Conservation (phyloP, 768 basidiomycete species). For the Nidula microcarpa region DNA sequence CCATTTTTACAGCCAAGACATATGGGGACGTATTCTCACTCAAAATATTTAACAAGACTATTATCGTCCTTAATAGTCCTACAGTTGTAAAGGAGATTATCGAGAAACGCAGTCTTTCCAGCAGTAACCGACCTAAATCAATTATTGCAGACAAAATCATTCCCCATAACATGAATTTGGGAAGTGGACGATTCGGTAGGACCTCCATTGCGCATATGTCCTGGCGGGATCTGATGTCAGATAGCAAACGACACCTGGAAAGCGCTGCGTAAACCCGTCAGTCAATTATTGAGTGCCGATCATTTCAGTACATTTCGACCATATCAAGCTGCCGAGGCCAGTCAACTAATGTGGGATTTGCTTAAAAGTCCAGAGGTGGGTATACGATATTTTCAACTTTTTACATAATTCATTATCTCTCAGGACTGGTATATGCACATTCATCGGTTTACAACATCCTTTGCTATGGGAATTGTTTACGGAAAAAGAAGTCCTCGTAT, state of each 20-base stretch:
- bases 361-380: conserved; percentile 10
- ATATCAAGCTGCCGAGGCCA: conserved; percentile 16
- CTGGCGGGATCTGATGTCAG: too few relatives aligned
- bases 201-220: too few relatives aligned
- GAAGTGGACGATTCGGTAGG: conserved; percentile 6
- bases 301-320: conserved; percentile 9
- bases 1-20: conserved; percentile 4
- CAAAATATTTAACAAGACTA: conserved; percentile 13
- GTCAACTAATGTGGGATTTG: conserved; percentile 9
- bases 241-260: conserved; percentile 14
- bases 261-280: conserved; percentile 12
- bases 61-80: conserved; percentile 17
- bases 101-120: conserved; percentile 15
- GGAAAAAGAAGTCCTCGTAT: conserved; percentile 24
- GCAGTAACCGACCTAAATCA: conserved; percentile 12
- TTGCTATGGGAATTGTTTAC: conserved; percentile 24
- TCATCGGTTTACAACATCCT: conserved; percentile 22
- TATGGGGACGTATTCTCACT: conserved; percentile 16
- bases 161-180: conserved; percentile 13
- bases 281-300: conserved; percentile 8
- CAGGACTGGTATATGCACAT: conserved; percentile 26
- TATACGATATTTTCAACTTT: background rate
- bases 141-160: conserved; percentile 11
- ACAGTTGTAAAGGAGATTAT: conserved; percentile 14
- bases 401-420: background rate